A percentile compares a stretch with the other conserved stretches of the same genome.
These are phyloP conservation scores for Phaeosphaeria sp. DNA, from an alignment of 2,329 filamentous ascomycete species.

Conservation along the genomic window DNA sequence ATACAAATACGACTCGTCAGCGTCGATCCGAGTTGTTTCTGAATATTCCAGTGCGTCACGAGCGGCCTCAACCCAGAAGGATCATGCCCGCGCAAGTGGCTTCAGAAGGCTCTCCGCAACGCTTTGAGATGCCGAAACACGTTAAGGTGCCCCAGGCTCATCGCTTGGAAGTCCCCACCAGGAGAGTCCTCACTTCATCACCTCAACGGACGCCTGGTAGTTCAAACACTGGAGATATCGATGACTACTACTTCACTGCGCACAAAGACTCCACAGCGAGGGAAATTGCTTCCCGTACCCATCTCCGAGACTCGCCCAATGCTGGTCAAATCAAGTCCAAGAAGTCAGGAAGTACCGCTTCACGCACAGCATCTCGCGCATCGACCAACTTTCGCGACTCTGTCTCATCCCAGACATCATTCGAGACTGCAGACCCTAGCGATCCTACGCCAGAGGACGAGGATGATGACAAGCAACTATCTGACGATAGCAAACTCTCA, in stretches of 20 bases:
- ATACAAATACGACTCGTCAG: constrained; percentile 7
- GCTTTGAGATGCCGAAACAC: background rate
- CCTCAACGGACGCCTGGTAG: constrained; percentile 25
- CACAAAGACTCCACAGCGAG: constrained; percentile 18
- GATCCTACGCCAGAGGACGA: constrained; percentile 56
- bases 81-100: constrained; percentile 11
- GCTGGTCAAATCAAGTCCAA: constrained; percentile 29
- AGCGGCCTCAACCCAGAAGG: constrained; percentile 28
- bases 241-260: constrained; percentile 47
- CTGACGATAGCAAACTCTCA: constrained; percentile 42
- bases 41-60: constrained; percentile 40
- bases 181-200: constrained; percentile 19
- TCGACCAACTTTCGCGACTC: constrained; percentile 44
- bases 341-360: constrained; percentile 36
- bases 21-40: constrained; percentile 38
- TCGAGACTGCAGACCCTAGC: constrained; percentile 54
- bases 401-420: constrained; percentile 50
- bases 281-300: constrained; percentile 17
- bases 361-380: constrained; percentile 32
- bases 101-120: constrained; percentile 12
- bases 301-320: constrained; percentile 26
- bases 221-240: constrained; percentile 40
- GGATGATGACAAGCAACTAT: constrained; percentile 44
- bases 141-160: constrained; percentile 8
- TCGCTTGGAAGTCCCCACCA: constrained; percentile 21